Base-by-base conservation (phyloP, 441 rosid genomes). In the Daphne laureola region DNA sequence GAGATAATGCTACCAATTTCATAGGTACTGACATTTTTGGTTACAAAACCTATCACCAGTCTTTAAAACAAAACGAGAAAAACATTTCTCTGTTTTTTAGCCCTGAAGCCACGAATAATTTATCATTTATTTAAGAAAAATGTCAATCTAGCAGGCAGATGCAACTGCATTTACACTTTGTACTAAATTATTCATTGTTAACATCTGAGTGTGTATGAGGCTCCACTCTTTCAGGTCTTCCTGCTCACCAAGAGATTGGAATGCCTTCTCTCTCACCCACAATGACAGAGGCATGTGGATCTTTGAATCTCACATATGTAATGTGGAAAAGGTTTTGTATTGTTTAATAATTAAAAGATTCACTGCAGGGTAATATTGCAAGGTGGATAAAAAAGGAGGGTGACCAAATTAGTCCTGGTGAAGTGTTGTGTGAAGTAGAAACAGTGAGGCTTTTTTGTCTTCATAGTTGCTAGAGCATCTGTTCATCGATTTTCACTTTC, bases 191-290 rank as follows among this genome's bases (percentile, higher is more conserved):
- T 31, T 31, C 4, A 31, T 63, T 36, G 40, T 17, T 31, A 31
- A 31, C 38, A 43, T 38, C 15, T 35, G 35, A 45, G 43, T 43
- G 26, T 5, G 25, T 31, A 31, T 44, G 52, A 17, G 21, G 21
- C 57, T 53, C 46, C 21, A 60, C 53, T 57, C 62, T 70, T 75
- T 63, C 82, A 92, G 97, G 83, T 67, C 82, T 92, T 65, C 98
- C 97, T 57, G 83, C 95, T 38, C 95, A 92, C 67, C 96, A 93
- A 71, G 96, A 85, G 75, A 84, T 93, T 23, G 97, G 98, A 64
- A 93, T 93, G 98, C 98, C 98, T 67, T 93, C 97, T 45, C 96
- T 93, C 49, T 92, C 98, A 3, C 98, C 97, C 48, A 89, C 98
- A 59, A 92, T 92, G 96, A 83, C 86, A 12, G 98, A 92, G 96